Evolutionary conservation across 371 early-diverging fungal genomes (phyloP).

Genomic region (Mucor sp.): DNA sequence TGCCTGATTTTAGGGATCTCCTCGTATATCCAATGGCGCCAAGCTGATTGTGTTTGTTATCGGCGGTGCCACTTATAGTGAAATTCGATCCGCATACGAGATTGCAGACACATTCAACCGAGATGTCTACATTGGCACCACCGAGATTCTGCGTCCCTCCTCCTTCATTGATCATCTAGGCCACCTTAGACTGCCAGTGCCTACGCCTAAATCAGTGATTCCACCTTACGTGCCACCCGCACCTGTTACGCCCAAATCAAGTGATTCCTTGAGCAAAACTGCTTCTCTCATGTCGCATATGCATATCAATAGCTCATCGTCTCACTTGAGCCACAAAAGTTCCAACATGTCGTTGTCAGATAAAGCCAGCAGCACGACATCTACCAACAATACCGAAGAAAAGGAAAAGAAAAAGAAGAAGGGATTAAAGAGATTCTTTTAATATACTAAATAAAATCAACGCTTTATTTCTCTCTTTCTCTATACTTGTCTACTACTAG

Average conservation of each 20-base stretch:
- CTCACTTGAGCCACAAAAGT: conserved; percentile 18
- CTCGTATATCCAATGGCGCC: conserved; percentile 30
- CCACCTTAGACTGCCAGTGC: conserved; percentile 41
- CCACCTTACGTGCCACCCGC: conserved; percentile 46
- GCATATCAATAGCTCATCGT: conserved; percentile 9
- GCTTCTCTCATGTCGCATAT: conserved; percentile 26
- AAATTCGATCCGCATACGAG: conserved; percentile 88
- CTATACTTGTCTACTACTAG: not conserved
- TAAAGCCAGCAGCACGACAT: not conserved
- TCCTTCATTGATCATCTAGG: conserved; percentile 71
- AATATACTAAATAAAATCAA: conserved; percentile 8
- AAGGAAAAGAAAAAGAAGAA: conserved; percentile 53
- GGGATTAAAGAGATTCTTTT: conserved; percentile 44
- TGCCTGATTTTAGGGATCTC: conserved; percentile 11
- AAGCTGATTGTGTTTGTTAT: conserved; percentile 78
- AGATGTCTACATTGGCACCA: conserved; percentile 85
- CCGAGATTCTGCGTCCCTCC: conserved; percentile 74
- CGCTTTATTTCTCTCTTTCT: not conserved
- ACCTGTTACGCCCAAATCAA: conserved; percentile 22
- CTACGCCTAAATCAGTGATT: conserved; percentile 26
- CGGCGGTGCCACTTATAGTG: conserved; percentile 93
- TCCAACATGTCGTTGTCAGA: conserved; percentile 14
- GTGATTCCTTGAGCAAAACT: conserved; percentile 16
- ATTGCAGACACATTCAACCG: conserved; percentile 67
- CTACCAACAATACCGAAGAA: conserved; percentile 8